These are phyloP conservation scores for Apophysomyces elegans DNA, from an alignment of 371 early-diverging fungal genomes.

Conservation along the genomic window DNA sequence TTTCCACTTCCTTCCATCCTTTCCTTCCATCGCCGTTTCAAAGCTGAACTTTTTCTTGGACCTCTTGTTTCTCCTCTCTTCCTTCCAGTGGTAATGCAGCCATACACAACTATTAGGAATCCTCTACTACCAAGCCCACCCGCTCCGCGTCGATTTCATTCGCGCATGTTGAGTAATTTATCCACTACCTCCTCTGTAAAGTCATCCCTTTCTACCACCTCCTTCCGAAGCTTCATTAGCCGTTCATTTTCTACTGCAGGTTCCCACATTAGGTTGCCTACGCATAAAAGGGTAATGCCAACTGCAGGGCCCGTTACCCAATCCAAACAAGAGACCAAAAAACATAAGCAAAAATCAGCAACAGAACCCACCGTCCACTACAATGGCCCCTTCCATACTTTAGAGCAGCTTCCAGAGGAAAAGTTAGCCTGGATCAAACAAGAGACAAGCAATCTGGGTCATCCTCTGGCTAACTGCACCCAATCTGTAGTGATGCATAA, in stretches of 20 bases:
- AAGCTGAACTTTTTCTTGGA: too few relatives aligned
- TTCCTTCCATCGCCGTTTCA: neutral
- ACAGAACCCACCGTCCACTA: constrained; percentile 35
- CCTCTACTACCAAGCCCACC: constrained; percentile 9
- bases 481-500: constrained; percentile 30
- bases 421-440: constrained; percentile 40
- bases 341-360: neutral
- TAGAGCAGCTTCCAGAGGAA: constrained; percentile 32
- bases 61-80: neutral
- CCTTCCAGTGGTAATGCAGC: constrained; percentile 5
- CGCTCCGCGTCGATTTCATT: constrained; percentile 5
- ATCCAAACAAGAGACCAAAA: constrained; percentile 6
- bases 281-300: neutral
- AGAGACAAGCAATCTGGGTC: constrained; percentile 23
- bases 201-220: neutral
- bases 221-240: constrained; percentile 18
- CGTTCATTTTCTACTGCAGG: constrained; percentile 18
- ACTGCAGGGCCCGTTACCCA: neutral
- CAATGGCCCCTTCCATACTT: constrained; percentile 34
- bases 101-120: constrained; percentile 14
- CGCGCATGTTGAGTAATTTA: constrained; percentile 6
- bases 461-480: constrained; percentile 26
- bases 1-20: neutral
- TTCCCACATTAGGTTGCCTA: constrained; percentile 21
- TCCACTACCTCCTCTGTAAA: neutral